Conservation (phyloP, 2,329 filamentous ascomycete genomes). For the Trichoderma semiorbis region DNA sequence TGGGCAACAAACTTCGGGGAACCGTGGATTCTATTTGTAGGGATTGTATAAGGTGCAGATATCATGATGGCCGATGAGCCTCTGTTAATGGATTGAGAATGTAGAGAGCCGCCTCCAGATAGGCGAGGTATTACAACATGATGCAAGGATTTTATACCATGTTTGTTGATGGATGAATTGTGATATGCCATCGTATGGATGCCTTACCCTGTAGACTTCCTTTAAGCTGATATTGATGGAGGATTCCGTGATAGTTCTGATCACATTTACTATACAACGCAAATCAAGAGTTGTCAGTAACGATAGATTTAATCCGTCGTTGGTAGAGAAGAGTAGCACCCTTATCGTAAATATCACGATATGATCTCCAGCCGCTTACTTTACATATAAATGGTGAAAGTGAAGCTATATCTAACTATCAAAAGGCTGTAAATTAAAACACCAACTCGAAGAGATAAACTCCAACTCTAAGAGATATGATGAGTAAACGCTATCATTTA, state of each 20-base stretch:
- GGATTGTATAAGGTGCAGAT: not conserved
- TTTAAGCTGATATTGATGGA: not conserved
- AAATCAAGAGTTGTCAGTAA: not conserved
- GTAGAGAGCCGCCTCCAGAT: not conserved
- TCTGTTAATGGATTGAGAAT: not conserved
- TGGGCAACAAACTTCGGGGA: not conserved
- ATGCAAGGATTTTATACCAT: not conserved
- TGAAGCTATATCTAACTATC: too few species aligned
- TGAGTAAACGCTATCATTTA: too few species aligned
- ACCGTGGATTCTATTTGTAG: not conserved
- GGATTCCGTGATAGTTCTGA: not conserved
- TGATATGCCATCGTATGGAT: not conserved
- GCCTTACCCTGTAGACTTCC: not conserved
- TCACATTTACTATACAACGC: not conserved
- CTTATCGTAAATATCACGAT: too few species aligned
- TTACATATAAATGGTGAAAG: too few species aligned
- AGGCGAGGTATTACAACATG: not conserved
- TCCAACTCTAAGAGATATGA: too few species aligned
- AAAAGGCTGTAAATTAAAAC: not conserved
- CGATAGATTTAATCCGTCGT: not conserved
- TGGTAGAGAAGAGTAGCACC: too few species aligned
- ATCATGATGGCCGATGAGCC: not conserved
- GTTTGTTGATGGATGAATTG: too few species aligned
- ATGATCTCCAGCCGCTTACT: too few species aligned
- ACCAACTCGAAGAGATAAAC: too few species aligned